phyloP scores from a whole-genome alignment of 352 stramenopile species.

The Pythium sp. region DNA sequence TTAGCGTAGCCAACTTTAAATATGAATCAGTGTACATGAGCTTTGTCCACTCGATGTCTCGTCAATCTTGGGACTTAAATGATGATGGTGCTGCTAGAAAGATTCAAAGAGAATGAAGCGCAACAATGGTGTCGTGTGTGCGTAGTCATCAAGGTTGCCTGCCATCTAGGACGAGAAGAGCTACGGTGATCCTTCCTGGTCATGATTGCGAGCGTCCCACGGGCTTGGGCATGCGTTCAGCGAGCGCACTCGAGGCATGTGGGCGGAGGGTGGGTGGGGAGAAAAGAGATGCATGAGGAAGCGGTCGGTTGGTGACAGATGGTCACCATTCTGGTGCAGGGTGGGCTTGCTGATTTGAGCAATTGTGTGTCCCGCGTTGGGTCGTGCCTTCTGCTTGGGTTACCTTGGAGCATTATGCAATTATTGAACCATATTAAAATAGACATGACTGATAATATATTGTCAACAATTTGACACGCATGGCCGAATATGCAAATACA shows the following conservation, averaged over 20 bases:
- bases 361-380: not conserved
- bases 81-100: not conserved
- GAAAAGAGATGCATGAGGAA: not conserved
- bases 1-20: constrained; percentile 1
- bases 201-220: not conserved
- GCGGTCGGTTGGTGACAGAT: not conserved
- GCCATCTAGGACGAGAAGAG: not conserved
- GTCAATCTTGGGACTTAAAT: not conserved
- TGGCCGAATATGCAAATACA: not conserved
- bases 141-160: not conserved
- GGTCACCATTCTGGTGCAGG: not conserved
- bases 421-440: not conserved
- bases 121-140: not conserved
- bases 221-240: not conserved
- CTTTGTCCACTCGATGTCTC: not conserved
- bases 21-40: constrained; percentile 3
- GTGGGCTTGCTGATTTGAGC: not conserved
- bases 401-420: not conserved
- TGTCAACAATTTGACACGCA: not conserved
- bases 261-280: too few species aligned
- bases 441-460: not conserved
- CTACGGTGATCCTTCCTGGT: not conserved
- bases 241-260: not conserved
- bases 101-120: not conserved
- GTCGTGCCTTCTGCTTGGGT: not conserved